Base-by-base conservation (phyloP, 306 rosid species). In the Glycyrrhiza uralensis region DNA sequence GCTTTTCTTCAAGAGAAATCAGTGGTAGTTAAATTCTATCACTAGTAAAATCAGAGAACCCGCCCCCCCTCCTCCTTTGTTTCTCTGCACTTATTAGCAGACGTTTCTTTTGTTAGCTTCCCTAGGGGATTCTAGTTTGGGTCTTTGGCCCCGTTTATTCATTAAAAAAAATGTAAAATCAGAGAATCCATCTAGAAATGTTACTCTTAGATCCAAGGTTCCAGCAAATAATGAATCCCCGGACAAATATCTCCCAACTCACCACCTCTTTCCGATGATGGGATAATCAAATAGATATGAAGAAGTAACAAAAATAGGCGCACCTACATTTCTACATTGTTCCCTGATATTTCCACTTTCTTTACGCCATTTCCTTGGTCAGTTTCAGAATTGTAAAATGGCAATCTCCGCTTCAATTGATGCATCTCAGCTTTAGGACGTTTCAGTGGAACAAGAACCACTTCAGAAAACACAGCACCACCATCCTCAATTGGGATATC, bases 191-290 rank as follows among this genome's bases (percentile, higher is more conserved):
- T 66, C 82, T 74, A 75, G 62, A 67, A 64, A 49, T 23, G 72
- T 66, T 69, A 72, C 77, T 66, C 76, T 78, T 12, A 73, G 78
- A 81, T 80, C 92, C 72, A 90, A 84, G 92, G 81, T 84, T 80
- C 82, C 83, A 69, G 72, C 85, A 91, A 91, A 88, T 91, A 81
- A 63, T 58, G 90, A 85, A 90, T 86, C 81, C 96, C 84, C 90
- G 73, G 90, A 82, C 67, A 85, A 86, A 46, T 74, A 74, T 65
- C 70, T 82, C 92, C 92, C 96, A 81, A 71, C 81, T 83, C 92
- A 78, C 84, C 89, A 79, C 69, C 75, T 76, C 73, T 72, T 14
- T n/a, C n/a, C 5, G 88, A 85, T 84, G 96, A 82, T 79, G 91
- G 99, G 91, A 71, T 80, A n/a, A n/a, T n/a, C n/a, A 76, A 84